Evolutionary conservation across 441 rosid species (phyloP).

Genomic region (Pelargonium cotyledonis): DNA sequence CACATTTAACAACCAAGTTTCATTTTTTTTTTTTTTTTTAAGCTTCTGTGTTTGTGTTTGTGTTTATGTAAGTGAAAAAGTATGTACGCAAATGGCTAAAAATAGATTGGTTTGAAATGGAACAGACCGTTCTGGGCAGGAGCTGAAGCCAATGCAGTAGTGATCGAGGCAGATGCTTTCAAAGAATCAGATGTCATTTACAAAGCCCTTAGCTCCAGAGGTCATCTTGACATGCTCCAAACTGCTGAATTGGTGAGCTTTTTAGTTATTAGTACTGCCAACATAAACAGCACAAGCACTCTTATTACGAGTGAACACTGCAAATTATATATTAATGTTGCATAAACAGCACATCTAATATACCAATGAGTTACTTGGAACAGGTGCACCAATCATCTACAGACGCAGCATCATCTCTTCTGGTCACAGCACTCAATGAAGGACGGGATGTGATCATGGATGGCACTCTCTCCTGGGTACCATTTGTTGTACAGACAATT

Average conservation of each 20-base stretch:
- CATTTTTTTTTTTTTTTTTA: no score
- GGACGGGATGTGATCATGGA: slow-evolving; percentile 97
- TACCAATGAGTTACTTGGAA: neutral
- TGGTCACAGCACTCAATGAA: slow-evolving; percentile 82
- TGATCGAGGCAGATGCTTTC: slow-evolving; percentile 90
- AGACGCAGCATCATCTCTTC: slow-evolving; percentile 73
- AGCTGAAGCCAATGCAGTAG: slow-evolving; percentile 55
- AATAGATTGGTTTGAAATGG: neutral
- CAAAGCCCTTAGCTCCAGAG: slow-evolving; percentile 61
- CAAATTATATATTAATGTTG: no score
- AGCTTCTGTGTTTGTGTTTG: no score
- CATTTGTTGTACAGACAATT: slow-evolving; percentile 68
- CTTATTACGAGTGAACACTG: no score
- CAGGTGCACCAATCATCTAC: slow-evolving; percentile 89
- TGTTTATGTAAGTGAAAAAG: no score
- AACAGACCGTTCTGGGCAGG: slow-evolving; percentile 72
- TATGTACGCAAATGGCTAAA: neutral
- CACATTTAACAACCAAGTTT: no score
- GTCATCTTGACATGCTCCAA: slow-evolving; percentile 78
- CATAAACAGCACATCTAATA: neutral
- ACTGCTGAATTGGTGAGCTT: slow-evolving; percentile 65
- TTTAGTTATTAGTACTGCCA: no score
- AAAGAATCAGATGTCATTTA: slow-evolving; percentile 80
- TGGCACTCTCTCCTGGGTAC: slow-evolving; percentile 90
- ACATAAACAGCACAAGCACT: no score